Percentiles rank a stretch among this genome's conserved stretches.
phyloP scores from a whole-genome alignment of 2,329 filamentous ascomycete genomes.

The Volutella citrinella region DNA sequence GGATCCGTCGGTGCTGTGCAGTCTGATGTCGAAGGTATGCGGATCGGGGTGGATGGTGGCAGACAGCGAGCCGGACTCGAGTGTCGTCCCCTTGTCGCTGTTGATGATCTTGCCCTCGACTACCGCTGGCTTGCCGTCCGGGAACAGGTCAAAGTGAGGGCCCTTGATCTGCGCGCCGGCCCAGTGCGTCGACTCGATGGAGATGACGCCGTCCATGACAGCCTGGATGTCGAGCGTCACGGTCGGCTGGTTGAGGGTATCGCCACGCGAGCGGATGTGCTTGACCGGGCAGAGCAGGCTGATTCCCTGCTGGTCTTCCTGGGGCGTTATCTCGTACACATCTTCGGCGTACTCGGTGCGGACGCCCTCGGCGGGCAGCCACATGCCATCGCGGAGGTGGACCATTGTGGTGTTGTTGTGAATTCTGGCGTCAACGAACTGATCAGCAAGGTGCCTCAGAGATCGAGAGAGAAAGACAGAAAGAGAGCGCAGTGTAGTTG shows the following conservation, averaged over 20 bases:
- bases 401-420: conserved; percentile 22
- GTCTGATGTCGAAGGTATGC: conserved; percentile 37
- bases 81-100: conserved; percentile 33
- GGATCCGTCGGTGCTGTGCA: conserved; percentile 34
- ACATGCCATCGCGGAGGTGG: conserved; percentile 47
- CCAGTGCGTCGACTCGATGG: conserved; percentile 39
- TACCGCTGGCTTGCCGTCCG: conserved; percentile 30
- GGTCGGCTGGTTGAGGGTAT: conserved; percentile 55
- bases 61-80: conserved; percentile 33
- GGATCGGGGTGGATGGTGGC: conserved; percentile 33
- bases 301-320: conserved; percentile 43
- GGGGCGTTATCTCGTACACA: conserved; percentile 48
- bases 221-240: conserved; percentile 40
- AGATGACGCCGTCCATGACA: conserved; percentile 38
- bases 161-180: conserved; percentile 34
- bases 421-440: too few species aligned
- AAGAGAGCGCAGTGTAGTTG: too few species aligned
- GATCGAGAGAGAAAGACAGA: too few species aligned
- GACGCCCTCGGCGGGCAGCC: conserved; percentile 60
- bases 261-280: conserved; percentile 50
- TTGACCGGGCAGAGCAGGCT: conserved; percentile 54
- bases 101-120: conserved; percentile 26
- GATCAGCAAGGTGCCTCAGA: too few species aligned
- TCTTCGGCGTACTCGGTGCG: conserved; percentile 65
- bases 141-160: conserved; percentile 39